Evolutionary conservation across 2,329 filamentous ascomycete species (phyloP), one percentile per base, ranked within the genome.

Genomic region (Fusarium anguioides): DNA sequence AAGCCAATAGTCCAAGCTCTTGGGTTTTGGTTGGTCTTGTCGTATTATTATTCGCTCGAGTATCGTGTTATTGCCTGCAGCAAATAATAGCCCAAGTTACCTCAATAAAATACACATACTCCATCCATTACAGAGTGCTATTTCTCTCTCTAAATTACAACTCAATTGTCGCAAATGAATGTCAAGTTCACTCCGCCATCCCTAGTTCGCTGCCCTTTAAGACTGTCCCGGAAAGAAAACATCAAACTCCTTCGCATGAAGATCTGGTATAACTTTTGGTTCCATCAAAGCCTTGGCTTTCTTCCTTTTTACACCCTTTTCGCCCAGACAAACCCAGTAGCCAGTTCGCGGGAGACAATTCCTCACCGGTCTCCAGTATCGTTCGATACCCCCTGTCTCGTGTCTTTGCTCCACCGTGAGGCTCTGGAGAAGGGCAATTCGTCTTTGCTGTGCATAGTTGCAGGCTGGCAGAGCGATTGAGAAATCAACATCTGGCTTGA

Each of bases 321-420:
- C 59, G 2, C 74, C 73, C 14, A 74, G n/a, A 10, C 64, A 69
- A 8, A 75, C 49, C 72, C 74, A 75, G 27, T 75, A 75, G 6
- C 74, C 74, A 2, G 39, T 45, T 14, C 64, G 51, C 6, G 61
- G 56, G n/a, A 26, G 11, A 10, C 56, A 56, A 20, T 39, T 57
- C 2, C 42, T 20, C 21, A 74, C 26, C 14, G 53, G 54, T 18
- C 71, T 54, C 72, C 71, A 75, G 44, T 68, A 59, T 21, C 72
- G 46, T 29, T 75, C 73, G 10, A 49, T 31, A 12, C 64, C 55
- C 6, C 56, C 54, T 3, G 56, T 50, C 27, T 45, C 24, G 10
- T 54, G 64, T 23, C 51, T 60, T 26, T 71, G 64, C 31, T 71
- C 66, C 23, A 71, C 67, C 7, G 15, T 24, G 31, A 46, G 47